phyloP scores from a whole-genome alignment of 768 basidiomycete genomes.

The Mycena kentingensis region DNA sequence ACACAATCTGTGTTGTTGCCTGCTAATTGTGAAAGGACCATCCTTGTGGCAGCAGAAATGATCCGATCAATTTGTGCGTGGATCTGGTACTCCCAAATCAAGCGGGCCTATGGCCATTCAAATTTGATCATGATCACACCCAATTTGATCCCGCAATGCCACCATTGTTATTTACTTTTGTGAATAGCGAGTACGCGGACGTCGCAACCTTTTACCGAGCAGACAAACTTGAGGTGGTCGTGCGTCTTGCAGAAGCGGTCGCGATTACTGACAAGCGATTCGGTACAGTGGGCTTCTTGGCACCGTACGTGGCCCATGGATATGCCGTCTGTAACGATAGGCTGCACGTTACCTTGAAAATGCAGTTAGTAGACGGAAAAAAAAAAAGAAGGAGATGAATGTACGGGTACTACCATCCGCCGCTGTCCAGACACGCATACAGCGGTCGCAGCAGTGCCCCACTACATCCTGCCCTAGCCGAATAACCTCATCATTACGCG shows the following conservation, averaged over 20 bases:
- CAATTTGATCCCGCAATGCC: too few relatives aligned
- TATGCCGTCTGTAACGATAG: conserved; percentile 19
- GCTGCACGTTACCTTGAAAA: too few relatives aligned
- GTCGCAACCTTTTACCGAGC: conserved; percentile 21
- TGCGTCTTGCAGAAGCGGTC: conserved; percentile 24
- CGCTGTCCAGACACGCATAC: conserved; percentile 19
- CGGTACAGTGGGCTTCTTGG: conserved; percentile 7
- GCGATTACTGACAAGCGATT: conserved; percentile 14
- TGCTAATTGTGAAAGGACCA: too few relatives aligned
- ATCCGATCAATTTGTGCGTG: too few relatives aligned
- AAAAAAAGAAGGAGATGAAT: neutral
- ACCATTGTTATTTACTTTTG: too few relatives aligned
- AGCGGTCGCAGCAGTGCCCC: conserved; percentile 29
- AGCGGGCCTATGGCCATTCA: too few relatives aligned
- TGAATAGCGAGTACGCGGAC: conserved; percentile 2
- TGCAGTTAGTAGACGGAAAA: too few relatives aligned
- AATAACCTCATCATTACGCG: conserved; percentile 25
- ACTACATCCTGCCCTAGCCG: conserved; percentile 28
- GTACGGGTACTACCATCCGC: conserved; percentile 6
- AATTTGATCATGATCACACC: too few relatives aligned
- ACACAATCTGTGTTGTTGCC: too few relatives aligned
- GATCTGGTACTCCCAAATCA: too few relatives aligned
- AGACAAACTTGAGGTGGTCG: conserved; percentile 1
- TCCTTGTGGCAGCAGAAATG: too few relatives aligned
- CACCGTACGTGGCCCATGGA: conserved; percentile 24